Percentiles rank a stretch among this genome's conserved stretches.
Evolutionary conservation across 2,329 filamentous ascomycete species (phyloP).

Genomic region (Colletotrichum gigasporum): DNA sequence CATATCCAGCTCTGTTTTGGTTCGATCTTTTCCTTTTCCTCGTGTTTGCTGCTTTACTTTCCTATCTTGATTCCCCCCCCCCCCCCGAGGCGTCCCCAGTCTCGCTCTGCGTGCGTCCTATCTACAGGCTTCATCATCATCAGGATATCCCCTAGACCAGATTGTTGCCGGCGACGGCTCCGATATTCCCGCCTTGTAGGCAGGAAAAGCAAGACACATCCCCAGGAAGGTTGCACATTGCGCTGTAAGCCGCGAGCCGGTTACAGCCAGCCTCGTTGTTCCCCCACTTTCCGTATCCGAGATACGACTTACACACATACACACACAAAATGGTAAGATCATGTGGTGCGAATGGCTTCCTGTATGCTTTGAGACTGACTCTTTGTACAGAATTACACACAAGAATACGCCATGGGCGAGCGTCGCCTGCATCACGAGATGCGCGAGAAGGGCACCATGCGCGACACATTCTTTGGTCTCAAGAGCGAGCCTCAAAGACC

Average conservation of each 20-base stretch:
- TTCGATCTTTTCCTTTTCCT: conserved; percentile 33
- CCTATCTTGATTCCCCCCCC: conserved; percentile 37
- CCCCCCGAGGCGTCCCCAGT: background rate
- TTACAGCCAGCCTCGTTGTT: conserved; percentile 24
- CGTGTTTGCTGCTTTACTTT: conserved; percentile 33
- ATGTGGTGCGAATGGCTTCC: background rate
- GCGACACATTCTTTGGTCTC: conserved; percentile 70
- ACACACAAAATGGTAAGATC: conserved; percentile 45
- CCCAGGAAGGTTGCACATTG: conserved; percentile 9
- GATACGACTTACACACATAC: conserved; percentile 27
- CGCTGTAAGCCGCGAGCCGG: conserved; percentile 30
- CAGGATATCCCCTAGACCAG: conserved; percentile 22
- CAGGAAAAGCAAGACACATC: conserved; percentile 33
- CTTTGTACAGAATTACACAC: conserved; percentile 44
- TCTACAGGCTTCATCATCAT: conserved; percentile 5
- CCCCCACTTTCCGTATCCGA: conserved; percentile 22
- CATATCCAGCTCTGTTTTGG: conserved; percentile 43
- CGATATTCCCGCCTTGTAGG: conserved; percentile 13
- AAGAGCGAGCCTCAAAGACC: conserved; percentile 66
- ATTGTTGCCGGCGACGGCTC: conserved; percentile 49
- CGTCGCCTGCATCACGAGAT: conserved; percentile 57
- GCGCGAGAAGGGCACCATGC: conserved; percentile 58
- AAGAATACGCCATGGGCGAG: conserved; percentile 45
- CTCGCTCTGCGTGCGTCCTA: conserved; percentile 10
- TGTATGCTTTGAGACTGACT: conserved; percentile 1